Evolutionary conservation across 768 basidiomycete genomes (phyloP).

Genomic region (Epithele typhae): DNA sequence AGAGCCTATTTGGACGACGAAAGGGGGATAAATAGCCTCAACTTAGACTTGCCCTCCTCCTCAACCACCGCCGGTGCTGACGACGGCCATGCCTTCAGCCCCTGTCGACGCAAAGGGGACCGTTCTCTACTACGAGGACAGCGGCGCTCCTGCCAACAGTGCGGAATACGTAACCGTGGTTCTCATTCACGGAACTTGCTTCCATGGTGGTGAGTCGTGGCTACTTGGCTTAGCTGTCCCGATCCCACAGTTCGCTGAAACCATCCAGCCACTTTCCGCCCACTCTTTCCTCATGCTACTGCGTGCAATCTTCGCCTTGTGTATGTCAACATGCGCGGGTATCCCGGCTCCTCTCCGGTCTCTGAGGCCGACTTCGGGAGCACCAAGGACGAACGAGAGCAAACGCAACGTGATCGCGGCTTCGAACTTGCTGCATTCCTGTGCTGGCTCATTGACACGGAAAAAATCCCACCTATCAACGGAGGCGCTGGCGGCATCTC

Average conservation of each 20-base stretch:
- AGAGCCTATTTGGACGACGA: no score
- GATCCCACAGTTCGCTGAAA: not conserved
- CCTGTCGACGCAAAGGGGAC: constrained; percentile 12
- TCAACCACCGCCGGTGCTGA: no score
- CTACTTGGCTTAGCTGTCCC: no score
- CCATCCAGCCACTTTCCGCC: constrained; percentile 7
- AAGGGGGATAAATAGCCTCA: no score
- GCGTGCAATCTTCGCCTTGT: constrained; percentile 21
- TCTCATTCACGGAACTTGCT: constrained; percentile 15
- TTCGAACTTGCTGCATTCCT: constrained; percentile 15
- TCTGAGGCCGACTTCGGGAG: constrained; percentile 13
- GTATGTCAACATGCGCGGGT: constrained; percentile 21
- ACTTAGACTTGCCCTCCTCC: no score
- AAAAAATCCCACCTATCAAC: constrained; percentile 7
- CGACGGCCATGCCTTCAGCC: constrained; percentile 15
- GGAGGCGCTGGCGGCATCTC: constrained; percentile 6
- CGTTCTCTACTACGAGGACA: constrained; percentile 19
- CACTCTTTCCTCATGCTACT: constrained; percentile 15
- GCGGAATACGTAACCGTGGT: constrained; percentile 12
- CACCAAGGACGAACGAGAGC: not conserved
- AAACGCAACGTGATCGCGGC: constrained; percentile 5
- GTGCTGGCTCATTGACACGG: constrained; percentile 15
- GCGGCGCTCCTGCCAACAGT: constrained; percentile 8
- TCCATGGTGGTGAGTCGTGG: constrained; percentile 11
- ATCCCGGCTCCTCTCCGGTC: constrained; percentile 23